These are phyloP conservation scores for Colletotrichum sp. DNA, from an alignment of 2,329 filamentous ascomycete genomes.

Conservation along the genomic window DNA sequence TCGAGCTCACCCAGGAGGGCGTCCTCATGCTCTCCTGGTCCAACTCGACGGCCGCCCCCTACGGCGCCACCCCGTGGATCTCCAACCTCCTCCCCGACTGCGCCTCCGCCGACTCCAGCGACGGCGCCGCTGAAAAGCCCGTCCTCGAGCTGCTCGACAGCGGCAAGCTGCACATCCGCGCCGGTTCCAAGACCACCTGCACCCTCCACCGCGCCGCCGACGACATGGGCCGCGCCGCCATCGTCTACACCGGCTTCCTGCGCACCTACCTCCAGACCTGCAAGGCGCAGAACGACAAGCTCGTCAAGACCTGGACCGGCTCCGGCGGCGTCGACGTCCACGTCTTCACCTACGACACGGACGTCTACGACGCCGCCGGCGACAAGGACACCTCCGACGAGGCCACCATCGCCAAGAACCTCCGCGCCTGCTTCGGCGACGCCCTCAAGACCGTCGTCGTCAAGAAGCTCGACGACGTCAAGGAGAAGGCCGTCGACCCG, in stretches of 20 bases:
- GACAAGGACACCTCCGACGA: constrained; percentile 1
- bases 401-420: constrained; percentile 19
- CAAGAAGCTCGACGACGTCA: constrained; percentile 6
- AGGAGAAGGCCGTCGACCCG: constrained; percentile 11
- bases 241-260: constrained; percentile 23
- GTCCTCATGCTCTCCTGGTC: constrained; percentile 23
- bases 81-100: constrained; percentile 20
- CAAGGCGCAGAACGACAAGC: constrained; percentile 21
- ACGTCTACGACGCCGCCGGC: constrained; percentile 15
- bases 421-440: constrained; percentile 21
- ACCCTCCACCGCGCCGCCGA: constrained; percentile 17
- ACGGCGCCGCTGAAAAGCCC: not conserved
- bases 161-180: constrained; percentile 21
- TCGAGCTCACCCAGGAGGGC: constrained; percentile 20
- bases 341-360: constrained; percentile 23
- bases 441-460: constrained; percentile 22
- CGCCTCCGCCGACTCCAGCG: not conserved
- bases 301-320: constrained; percentile 23
- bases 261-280: constrained; percentile 25
- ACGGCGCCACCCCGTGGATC: constrained; percentile 22
- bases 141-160: constrained; percentile 23
- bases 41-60: constrained; percentile 19
- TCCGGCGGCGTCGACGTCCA: constrained; percentile 23
- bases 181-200: constrained; percentile 19
- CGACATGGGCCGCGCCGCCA: constrained; percentile 23